Percentiles rank a stretch among this genome's conserved stretches.
Conservation (phyloP, 2,329 filamentous ascomycete species). For the Fusarium sterilihyphosum region DNA sequence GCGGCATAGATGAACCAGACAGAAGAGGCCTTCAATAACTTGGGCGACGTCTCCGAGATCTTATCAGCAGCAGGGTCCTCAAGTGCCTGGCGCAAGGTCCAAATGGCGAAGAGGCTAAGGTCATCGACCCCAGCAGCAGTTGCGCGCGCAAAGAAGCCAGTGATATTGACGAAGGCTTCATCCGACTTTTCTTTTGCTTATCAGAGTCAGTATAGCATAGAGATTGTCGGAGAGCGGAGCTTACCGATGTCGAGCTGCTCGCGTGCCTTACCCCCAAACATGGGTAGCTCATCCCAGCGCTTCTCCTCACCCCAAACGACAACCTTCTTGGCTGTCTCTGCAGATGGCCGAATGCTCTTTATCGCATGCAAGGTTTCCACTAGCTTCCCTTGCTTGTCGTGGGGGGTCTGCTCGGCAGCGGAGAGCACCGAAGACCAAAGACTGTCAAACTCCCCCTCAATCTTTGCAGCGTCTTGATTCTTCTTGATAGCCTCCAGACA, state of each 20-base stretch:
- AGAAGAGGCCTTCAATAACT: conserved; percentile 4
- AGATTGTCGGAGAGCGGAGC: background rate
- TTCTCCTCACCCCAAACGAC: conserved; percentile 30
- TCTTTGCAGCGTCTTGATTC: conserved; percentile 3
- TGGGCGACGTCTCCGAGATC: background rate
- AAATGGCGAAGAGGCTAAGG: conserved; percentile 31
- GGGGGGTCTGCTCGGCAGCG: conserved; percentile 32
- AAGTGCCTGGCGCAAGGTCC: conserved; percentile 26
- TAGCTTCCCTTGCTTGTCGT: conserved; percentile 35
- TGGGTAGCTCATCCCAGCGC: conserved; percentile 27
- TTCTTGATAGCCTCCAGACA: conserved; percentile 17
- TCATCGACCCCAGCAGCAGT: conserved; percentile 22
- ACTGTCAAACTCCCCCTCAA: conserved; percentile 18
- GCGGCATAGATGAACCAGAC: conserved; percentile 30
- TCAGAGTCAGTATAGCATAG: background rate
- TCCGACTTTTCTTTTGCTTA: conserved; percentile 24
- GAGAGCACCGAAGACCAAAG: conserved; percentile 29
- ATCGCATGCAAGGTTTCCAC: conserved; percentile 35
- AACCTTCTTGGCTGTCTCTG: conserved; percentile 20
- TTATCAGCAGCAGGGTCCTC: conserved; percentile 27
- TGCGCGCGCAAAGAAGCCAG: conserved; percentile 28
- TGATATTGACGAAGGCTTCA: conserved; percentile 17
- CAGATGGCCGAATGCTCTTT: conserved; percentile 14
- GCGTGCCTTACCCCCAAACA: conserved; percentile 27
- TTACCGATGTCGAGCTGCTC: conserved; percentile 32